Conservation (phyloP, 108 stramenopile species). For the Aurantiochytrium sp. region DNA sequence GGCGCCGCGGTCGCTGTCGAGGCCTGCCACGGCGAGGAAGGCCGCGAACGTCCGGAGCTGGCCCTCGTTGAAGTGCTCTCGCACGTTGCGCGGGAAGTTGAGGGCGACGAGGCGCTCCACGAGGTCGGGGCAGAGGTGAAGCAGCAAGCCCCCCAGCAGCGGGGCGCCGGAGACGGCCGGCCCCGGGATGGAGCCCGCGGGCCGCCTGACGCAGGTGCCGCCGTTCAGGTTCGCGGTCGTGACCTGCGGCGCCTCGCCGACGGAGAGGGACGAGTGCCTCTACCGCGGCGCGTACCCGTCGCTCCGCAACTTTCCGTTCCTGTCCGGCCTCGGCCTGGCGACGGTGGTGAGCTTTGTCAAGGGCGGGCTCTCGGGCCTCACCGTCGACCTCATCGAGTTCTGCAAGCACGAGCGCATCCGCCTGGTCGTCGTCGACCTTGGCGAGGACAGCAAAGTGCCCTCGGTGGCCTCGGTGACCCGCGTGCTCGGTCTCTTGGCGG, state of each 20-base stretch:
- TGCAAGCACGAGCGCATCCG: constrained; percentile 4
- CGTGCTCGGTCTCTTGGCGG: neutral
- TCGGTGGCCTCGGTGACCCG: neutral
- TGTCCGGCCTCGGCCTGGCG: neutral
- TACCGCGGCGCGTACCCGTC: constrained; percentile 21
- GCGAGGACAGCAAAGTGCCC: constrained; percentile 9
- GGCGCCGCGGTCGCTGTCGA: too few relatives aligned
- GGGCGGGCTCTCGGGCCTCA: neutral
- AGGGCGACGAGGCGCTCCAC: too few relatives aligned
- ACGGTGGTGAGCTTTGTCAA: constrained; percentile 12
- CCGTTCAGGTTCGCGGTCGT: neutral
- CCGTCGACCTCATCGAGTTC: constrained; percentile 17
- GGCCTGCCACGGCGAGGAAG: too few relatives aligned
- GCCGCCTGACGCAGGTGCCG: neutral
- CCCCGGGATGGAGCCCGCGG: too few relatives aligned
- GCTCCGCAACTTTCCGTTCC: neutral
- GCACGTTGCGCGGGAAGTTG: too few relatives aligned
- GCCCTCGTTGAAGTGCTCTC: too few relatives aligned
- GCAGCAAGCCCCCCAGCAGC: too few relatives aligned
- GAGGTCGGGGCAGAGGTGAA: too few relatives aligned
- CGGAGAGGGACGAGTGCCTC: neutral
- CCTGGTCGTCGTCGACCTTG: neutral
- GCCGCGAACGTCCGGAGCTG: too few relatives aligned
- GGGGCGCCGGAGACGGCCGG: too few relatives aligned
- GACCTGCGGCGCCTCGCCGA: neutral